These are phyloP conservation scores for Aspergillus sp. DNA, from an alignment of 2,329 filamentous ascomycete genomes.

Conservation along the genomic window DNA sequence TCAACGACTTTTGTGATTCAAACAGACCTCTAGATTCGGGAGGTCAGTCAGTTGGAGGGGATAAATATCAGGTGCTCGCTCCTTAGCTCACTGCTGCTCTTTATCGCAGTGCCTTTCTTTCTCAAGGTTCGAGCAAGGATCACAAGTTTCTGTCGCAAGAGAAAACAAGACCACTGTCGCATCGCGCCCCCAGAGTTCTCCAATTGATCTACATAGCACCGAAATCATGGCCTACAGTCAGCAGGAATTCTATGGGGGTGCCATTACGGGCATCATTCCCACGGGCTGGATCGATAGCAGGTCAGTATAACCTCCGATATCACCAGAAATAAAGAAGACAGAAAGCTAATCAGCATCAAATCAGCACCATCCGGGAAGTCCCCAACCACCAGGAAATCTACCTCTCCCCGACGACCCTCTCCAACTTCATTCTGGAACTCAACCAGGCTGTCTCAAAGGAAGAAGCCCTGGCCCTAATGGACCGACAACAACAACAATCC, in stretches of 20 bases:
- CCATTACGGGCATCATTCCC: constrained; percentile 27
- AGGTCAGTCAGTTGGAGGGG: too few relatives aligned
- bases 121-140: too few relatives aligned
- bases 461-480: constrained; percentile 17
- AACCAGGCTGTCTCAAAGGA: constrained; percentile 60
- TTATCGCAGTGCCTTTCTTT: not conserved
- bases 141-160: not conserved
- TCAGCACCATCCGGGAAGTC: constrained; percentile 30
- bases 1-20: not conserved
- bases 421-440: constrained; percentile 83
- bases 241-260: constrained; percentile 28
- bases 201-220: not conserved
- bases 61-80: too few relatives aligned
- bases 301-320: constrained; percentile 12
- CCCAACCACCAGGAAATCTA: constrained; percentile 76
- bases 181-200: not conserved
- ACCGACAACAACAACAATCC: constrained; percentile 11
- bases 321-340: not conserved
- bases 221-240: constrained; percentile 17
- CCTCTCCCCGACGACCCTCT: constrained; percentile 74
- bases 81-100: not conserved
- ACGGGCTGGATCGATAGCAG: constrained; percentile 31
- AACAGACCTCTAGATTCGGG: not conserved
- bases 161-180: not conserved
- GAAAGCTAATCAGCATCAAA: constrained; percentile 6